Evolutionary conservation across 2,329 filamentous ascomycete species (phyloP).

Genomic region (Cladosporium sp.): DNA sequence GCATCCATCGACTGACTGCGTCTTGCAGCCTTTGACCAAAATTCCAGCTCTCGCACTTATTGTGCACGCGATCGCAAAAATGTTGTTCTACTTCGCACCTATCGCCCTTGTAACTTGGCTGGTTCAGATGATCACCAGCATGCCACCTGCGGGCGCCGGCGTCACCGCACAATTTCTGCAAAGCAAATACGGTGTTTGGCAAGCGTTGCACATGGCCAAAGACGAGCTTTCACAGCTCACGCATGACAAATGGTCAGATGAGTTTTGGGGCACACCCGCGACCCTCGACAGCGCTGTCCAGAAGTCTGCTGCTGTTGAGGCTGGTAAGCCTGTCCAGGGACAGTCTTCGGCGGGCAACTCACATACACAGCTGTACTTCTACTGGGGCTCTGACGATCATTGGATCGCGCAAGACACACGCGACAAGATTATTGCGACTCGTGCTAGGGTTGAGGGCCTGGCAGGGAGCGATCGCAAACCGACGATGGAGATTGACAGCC

Average conservation of each 20-base stretch:
- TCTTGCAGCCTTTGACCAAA: constrained; percentile 14
- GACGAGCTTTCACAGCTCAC: constrained; percentile 57
- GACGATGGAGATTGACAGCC: constrained; percentile 52
- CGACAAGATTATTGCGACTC: constrained; percentile 49
- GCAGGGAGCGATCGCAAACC: constrained; percentile 33
- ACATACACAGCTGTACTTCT: constrained; percentile 48
- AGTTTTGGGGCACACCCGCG: constrained; percentile 53
- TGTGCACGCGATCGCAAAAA: constrained; percentile 15
- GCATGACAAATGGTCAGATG: constrained; percentile 53
- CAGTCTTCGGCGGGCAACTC: background rate
- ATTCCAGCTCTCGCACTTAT: constrained; percentile 36
- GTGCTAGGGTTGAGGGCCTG: constrained; percentile 29
- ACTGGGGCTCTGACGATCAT: constrained; percentile 57
- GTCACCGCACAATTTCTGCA: constrained; percentile 50
- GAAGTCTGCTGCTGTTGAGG: background rate
- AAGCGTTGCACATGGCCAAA: constrained; percentile 56
- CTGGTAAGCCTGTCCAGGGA: too few species aligned
- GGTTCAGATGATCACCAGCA: constrained; percentile 40
- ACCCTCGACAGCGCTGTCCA: background rate
- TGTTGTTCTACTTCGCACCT: constrained; percentile 43
- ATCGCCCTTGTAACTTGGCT: constrained; percentile 36
- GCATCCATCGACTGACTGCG: background rate
- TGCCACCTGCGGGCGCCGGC: constrained; percentile 40
- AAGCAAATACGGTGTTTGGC: constrained; percentile 46
- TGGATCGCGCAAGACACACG: constrained; percentile 59